Conservation (phyloP, 345 rosid species). For the Clausena lansium region DNA sequence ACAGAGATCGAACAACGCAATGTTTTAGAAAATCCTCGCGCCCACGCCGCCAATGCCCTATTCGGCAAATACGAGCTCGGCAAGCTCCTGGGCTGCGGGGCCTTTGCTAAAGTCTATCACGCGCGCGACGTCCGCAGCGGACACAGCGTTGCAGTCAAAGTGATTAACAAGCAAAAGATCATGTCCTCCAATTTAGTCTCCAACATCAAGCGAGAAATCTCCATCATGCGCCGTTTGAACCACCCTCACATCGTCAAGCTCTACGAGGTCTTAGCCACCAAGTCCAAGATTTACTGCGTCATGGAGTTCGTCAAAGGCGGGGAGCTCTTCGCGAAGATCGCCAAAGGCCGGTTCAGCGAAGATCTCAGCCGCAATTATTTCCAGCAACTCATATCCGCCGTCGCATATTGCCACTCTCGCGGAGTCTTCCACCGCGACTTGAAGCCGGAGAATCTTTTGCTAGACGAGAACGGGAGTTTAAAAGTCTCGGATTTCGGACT, state of each 20-base stretch:
- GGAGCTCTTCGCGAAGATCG: conserved; percentile 73
- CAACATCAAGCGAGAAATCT: conserved; percentile 92
- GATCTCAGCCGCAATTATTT: conserved; percentile 73
- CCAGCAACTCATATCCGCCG: conserved; percentile 82
- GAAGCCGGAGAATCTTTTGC: conserved; percentile 81
- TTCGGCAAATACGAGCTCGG: conserved; percentile 92
- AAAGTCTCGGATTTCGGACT: conserved; percentile 92
- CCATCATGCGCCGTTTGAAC: conserved; percentile 72
- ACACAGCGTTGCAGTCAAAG: conserved; percentile 84
- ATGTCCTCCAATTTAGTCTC: conserved; percentile 39
- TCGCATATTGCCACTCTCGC: conserved; percentile 81
- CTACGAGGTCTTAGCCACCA: conserved; percentile 80
- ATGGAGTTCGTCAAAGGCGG: conserved; percentile 94
- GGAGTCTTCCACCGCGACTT: conserved; percentile 91
- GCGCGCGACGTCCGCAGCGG: conserved; percentile 66
- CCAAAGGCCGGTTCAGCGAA: conserved; percentile 77
- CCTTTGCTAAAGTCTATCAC: conserved; percentile 88
- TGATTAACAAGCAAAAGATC: conserved; percentile 78
- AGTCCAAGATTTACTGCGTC: conserved; percentile 70
- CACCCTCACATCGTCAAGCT: conserved; percentile 73
- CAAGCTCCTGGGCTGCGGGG: conserved; percentile 89
- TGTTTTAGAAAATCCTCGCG: too few species aligned
- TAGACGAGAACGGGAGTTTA: conserved; percentile 68
- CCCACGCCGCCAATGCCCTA: conserved; percentile 23
- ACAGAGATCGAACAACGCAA: conserved; percentile 59